phyloP scores from a whole-genome alignment of 2,329 filamentous ascomycete genomes.

The Colletotrichum cereale region DNA sequence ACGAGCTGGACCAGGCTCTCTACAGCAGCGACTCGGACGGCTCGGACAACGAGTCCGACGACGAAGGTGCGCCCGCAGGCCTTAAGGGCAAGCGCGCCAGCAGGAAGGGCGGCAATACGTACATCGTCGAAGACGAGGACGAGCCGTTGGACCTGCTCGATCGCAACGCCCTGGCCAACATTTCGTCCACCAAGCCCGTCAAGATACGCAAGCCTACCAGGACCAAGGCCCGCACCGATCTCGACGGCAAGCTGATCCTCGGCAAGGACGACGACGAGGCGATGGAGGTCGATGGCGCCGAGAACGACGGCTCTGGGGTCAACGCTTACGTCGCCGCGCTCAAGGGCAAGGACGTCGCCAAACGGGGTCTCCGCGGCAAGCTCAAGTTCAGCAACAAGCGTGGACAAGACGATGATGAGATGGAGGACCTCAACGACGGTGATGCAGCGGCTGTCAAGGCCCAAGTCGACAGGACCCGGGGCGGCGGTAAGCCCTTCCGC shows the following conservation, averaged over 20 bases:
- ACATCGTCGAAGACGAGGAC: constrained; percentile 94
- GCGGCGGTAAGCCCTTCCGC: constrained; percentile 47
- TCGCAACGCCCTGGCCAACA: constrained; percentile 88
- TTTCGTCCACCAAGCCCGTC: constrained; percentile 88
- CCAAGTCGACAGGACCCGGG: constrained; percentile 54
- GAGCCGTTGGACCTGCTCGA: constrained; percentile 96
- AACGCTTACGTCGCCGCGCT: constrained; percentile 78
- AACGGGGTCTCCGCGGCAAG: constrained; percentile 74
- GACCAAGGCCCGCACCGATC: constrained; percentile 76
- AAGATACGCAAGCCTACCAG: constrained; percentile 71
- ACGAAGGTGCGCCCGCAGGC: constrained; percentile 51
- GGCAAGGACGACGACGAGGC: constrained; percentile 69
- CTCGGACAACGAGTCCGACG: constrained; percentile 72
- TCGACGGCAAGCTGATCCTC: constrained; percentile 85
- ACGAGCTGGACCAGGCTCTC: constrained; percentile 95
- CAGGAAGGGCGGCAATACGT: constrained; percentile 76
- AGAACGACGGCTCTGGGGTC: constrained; percentile 66
- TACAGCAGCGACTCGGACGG: constrained; percentile 81
- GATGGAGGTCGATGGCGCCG: constrained; percentile 74
- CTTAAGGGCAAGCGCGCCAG: constrained; percentile 60
- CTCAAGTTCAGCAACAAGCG: constrained; percentile 79
- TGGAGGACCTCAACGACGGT: constrained; percentile 66
- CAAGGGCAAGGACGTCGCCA: constrained; percentile 74
- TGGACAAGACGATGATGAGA: constrained; percentile 60
- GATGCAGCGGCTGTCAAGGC: constrained; percentile 66